Evolutionary conservation across 495 filamentous ascomycete species (phyloP), one percentile per base, ranked within the genome.

Genomic region (Penicillium coffeae): DNA sequence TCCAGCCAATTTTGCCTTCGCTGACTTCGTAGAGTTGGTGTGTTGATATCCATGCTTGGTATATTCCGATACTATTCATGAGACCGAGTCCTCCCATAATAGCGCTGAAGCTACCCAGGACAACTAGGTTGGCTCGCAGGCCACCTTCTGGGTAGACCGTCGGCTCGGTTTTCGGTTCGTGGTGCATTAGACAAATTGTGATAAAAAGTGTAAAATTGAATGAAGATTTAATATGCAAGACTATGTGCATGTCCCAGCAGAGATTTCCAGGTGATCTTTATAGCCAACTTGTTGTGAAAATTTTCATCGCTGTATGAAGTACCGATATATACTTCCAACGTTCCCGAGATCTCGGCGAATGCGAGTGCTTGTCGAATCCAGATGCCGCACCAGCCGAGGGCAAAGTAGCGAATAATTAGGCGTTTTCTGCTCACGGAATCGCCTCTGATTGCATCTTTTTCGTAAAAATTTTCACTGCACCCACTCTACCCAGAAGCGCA

Each of bases 11-110:
- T 8, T 75, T 70, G 14, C 79, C 75, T 13, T 74, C 65, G 15
- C 64, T 66, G 36, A 81, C 71, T 19, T 64, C 40, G 4, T 64
- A 60, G n/a, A 92, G 73, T 49, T 90, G 86, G 58, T 90, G 72
- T 30, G 63, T 75, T 8, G 77, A 70, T 38, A 93, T 65, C 54
- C 90, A 88, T 1, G 82, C 79, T 54, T 90, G 85, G 51, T 89
- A 84, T 1, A 83, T 84, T 12, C 81, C 87, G 13, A 89, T 79
- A 50, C 73, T 84, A 61, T 91, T 92, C 70, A 90, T 77, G 20
- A 90, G 63, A 0, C 87, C 88, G 32, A 92, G 76, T 8, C 80
- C 78, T 5, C 85, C 82, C 45, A 88, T 73, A 18, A 89, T 74
- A 6, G 81, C 86, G 41, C 83, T 75, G 68, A 84, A 91, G 32